Evolutionary conservation across 139 green algal species (phyloP).

Genomic region (Ostreobium quekettii): DNA sequence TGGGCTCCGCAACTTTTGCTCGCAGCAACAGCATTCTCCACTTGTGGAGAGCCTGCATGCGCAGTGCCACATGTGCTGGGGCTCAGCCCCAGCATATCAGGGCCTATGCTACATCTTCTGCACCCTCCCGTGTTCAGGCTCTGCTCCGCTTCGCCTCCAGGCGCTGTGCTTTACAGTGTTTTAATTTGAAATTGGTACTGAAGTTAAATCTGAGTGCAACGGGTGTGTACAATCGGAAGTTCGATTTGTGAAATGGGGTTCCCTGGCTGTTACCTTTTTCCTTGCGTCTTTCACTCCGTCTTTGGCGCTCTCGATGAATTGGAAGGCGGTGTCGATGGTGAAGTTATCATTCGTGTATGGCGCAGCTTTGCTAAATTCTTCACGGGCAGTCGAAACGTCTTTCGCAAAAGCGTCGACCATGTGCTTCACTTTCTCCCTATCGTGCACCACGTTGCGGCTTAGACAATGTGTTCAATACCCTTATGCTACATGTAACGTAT

Average conservation of each 20-base stretch:
- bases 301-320: slow-evolving; percentile 35
- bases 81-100: neutral
- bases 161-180: neutral
- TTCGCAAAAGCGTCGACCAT: slow-evolving; percentile 74
- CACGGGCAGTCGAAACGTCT: slow-evolving; percentile 43
- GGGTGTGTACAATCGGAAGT: too few relatives aligned
- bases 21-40: too few relatives aligned
- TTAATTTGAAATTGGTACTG: too few relatives aligned
- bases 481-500: neutral
- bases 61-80: too few relatives aligned
- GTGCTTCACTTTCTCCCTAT: slow-evolving; percentile 49
- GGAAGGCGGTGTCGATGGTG: slow-evolving; percentile 23
- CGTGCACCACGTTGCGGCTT: neutral
- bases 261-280: slow-evolving; percentile 26
- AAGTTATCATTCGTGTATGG: slow-evolving; percentile 36
- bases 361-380: slow-evolving; percentile 51
- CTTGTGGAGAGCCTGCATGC: too few relatives aligned
- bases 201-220: too few relatives aligned
- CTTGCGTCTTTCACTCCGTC: slow-evolving; percentile 21
- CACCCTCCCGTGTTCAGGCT: neutral
- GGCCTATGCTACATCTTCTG: neutral
- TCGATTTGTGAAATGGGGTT: too few relatives aligned
- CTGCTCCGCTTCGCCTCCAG: neutral
- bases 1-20: too few relatives aligned
- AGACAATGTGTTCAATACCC: neutral